Base-by-base conservation (phyloP, 1,139 yeast genomes). In the Tardiomyces digboiensis region DNA sequence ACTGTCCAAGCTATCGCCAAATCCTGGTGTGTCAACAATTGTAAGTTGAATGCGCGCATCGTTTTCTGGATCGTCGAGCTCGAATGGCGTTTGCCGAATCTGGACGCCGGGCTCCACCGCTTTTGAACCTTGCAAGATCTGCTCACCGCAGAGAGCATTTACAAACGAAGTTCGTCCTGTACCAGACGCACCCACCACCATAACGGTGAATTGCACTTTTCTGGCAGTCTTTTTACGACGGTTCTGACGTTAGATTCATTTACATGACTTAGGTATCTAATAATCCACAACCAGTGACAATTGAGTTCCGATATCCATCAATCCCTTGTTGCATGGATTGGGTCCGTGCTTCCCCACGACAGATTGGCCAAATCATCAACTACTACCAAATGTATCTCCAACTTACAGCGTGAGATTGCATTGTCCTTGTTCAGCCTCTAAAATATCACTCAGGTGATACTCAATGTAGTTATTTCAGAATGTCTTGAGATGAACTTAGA, bases 71-170 rank as follows among this genome's bases (percentile, higher is more conserved):
- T 59, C 64, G 36, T 58, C 61, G 70, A 66, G 39, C 71, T 75
- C 61, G 58, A 75, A 53, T 68, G 78, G 52, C 66, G 66, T 39
- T 66, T 78, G 55, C 38, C 51, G 52, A 64, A 82, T 56, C 65
- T 75, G 67, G 42, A 74, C 66, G 2, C 74, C 73, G 26, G 73
- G 74, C 44, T 71, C 75, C 41, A 62, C 44, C n/a, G 21, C 21
- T 21, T 16, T 16, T 20, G 39, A 10, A 36, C 39, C 23, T 4
- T 36, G 75, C 21, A 76, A 78, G 14, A 77, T 78, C 53, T 80
- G 78, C 48, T 88, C 94, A 40, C 95, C 96, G 67, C 97, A 89
- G 44, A 89, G 67, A 42, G 93, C 78, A 64, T 87, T 86, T 49
- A 87, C 71, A 56, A 88, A 86, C 0, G 94, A 79, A 2, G 94